These are phyloP conservation scores for Vinca major DNA, from an alignment of 305 asterid species.

Conservation along the genomic window DNA sequence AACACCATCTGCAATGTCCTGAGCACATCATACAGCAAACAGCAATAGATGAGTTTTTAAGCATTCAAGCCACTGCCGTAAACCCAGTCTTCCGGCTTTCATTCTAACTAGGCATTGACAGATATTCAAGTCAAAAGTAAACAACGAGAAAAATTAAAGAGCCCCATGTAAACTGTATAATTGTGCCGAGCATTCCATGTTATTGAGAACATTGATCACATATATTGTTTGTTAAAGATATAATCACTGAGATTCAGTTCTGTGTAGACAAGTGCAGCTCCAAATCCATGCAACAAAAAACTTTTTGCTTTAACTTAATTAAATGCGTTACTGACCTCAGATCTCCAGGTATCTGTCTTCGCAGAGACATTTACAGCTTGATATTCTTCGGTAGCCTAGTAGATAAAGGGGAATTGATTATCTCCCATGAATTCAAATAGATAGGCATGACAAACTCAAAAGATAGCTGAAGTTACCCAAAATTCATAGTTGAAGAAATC, in stretches of 20 bases:
- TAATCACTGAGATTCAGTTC: not conserved
- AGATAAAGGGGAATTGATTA: conserved; percentile 14
- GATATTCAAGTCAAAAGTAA: not conserved
- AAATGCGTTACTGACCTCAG: conserved; percentile 51
- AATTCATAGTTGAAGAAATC: conserved; percentile 96
- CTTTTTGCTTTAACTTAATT: not conserved
- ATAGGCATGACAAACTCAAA: conserved; percentile 1
- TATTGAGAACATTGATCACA: not conserved
- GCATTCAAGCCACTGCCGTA: conserved; percentile 5
- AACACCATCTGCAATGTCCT: conserved; percentile 81
- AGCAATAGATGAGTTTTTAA: conserved; percentile 10
- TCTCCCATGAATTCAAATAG: conserved; percentile 14
- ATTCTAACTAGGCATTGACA: not conserved
- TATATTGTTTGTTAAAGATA: not conserved
- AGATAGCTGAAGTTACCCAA: conserved; percentile 58
- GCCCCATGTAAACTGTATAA: not conserved
- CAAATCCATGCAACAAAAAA: not conserved
- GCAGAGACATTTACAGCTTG: conserved; percentile 95
- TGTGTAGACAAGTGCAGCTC: not conserved
- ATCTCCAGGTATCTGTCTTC: conserved; percentile 72
- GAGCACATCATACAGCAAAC: conserved; percentile 20
- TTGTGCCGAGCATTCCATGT: not conserved
- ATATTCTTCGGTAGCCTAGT: conserved; percentile 84
- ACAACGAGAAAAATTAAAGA: not conserved
- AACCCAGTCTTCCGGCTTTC: not conserved